A percentile compares a stretch with the other conserved stretches of the same genome.
These are phyloP conservation scores for Agaricus subrufescens DNA, from an alignment of 768 basidiomycete species.

Conservation along the genomic window DNA sequence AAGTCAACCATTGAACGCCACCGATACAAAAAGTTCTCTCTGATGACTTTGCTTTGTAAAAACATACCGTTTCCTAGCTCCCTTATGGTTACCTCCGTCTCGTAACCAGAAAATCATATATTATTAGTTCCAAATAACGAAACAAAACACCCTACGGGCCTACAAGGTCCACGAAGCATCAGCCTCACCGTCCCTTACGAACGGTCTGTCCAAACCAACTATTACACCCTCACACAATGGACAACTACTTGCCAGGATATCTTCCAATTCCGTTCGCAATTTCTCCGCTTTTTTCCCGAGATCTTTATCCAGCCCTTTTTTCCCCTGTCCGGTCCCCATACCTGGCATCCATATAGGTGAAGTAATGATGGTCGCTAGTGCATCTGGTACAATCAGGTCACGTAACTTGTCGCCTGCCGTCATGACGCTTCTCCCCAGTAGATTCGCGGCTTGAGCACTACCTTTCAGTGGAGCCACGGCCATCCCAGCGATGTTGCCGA, in stretches of 20 bases:
- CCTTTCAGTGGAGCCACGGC: conserved; percentile 49
- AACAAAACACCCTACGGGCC: conserved; percentile 10
- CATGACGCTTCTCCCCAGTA: conserved; percentile 74
- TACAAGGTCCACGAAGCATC: conserved; percentile 77
- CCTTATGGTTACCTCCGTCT: background rate
- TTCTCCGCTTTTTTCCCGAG: conserved; percentile 61
- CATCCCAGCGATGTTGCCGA: conserved; percentile 34
- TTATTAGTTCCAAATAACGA: conserved; percentile 6
- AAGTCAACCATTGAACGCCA: conserved; percentile 61
- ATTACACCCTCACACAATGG: conserved; percentile 92
- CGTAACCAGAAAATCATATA: background rate
- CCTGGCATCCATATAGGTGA: conserved; percentile 74
- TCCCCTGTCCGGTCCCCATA: conserved; percentile 46
- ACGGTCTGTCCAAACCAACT: conserved; percentile 80
- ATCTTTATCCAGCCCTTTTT: conserved; percentile 26
- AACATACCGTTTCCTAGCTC: background rate
- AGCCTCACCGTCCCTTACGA: conserved; percentile 72
- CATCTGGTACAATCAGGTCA: conserved; percentile 92
- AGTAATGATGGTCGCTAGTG: conserved; percentile 79
- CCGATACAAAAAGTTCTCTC: conserved; percentile 3
- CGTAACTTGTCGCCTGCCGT: conserved; percentile 87
- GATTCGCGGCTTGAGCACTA: conserved; percentile 58
- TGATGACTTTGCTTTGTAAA: conserved; percentile 1
- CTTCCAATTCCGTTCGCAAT: conserved; percentile 81
- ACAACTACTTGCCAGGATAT: conserved; percentile 83